phyloP scores from a whole-genome alignment of 2,329 filamentous ascomycete species.

The Aspergillus jensenii region DNA sequence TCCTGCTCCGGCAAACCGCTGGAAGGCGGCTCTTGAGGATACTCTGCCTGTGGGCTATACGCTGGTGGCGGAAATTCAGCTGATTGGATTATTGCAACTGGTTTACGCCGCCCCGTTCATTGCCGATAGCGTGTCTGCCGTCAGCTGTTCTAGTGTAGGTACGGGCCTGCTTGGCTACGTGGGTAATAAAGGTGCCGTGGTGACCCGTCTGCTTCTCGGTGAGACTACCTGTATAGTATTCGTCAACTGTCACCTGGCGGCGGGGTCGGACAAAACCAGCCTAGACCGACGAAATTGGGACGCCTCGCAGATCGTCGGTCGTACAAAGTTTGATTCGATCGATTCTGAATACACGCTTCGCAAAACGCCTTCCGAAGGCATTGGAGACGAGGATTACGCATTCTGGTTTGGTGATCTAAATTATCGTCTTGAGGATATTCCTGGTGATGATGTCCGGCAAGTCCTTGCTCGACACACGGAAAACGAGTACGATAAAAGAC shows the following conservation, averaged over 20 bases:
- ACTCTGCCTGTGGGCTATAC: constrained; percentile 76
- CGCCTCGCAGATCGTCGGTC: constrained; percentile 70
- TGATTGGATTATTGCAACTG: constrained; percentile 80
- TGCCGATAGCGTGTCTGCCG: constrained; percentile 70
- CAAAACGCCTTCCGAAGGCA: constrained; percentile 57
- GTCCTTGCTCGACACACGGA: constrained; percentile 78
- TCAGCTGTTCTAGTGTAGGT: constrained; percentile 80
- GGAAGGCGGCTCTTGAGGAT: constrained; percentile 73
- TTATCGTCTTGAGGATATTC: constrained; percentile 83
- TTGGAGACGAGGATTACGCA: constrained; percentile 88
- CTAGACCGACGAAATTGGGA: constrained; percentile 91
- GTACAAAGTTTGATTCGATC: constrained; percentile 77
- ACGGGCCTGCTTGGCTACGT: constrained; percentile 91
- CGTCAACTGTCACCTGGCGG: constrained; percentile 87
- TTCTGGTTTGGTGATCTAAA: constrained; percentile 98
- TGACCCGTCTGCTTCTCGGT: constrained; percentile 77
- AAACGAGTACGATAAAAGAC: constrained; percentile 68
- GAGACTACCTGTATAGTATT: constrained; percentile 89
- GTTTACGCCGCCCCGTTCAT: constrained; percentile 82
- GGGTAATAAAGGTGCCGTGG: constrained; percentile 92
- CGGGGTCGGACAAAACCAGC: constrained; percentile 74
- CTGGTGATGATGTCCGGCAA: constrained; percentile 84
- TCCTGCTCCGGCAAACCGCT: constrained; percentile 68
- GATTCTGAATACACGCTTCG: constrained; percentile 62
- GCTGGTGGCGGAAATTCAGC: constrained; percentile 76